A percentile compares a stretch with the other conserved stretches of the same genome.
These are phyloP conservation scores for Botryotinia globosa DNA, from an alignment of 2,329 filamentous ascomycete species.

Conservation along the genomic window DNA sequence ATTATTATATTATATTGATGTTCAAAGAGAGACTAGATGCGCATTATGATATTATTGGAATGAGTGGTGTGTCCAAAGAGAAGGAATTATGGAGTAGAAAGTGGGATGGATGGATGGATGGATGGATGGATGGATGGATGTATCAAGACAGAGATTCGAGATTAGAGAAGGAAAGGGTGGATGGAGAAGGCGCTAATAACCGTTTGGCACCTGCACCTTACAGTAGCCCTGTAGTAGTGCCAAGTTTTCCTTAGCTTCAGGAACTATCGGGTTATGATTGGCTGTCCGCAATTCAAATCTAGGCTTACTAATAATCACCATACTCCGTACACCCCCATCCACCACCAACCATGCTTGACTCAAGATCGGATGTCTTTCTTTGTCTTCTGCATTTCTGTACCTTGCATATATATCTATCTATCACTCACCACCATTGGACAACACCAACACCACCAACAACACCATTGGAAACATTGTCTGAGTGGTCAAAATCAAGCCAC, in stretches of 20 bases:
- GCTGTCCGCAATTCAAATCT: neutral
- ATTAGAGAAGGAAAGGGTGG: neutral
- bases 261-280: neutral
- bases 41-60: neutral
- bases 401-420: neutral
- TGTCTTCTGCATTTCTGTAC: neutral
- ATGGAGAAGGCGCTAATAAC: neutral
- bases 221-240: no score
- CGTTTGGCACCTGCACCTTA: neutral
- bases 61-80: neutral
- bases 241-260: neutral
- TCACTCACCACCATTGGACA: neutral
- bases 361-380: neutral
- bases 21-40: neutral
- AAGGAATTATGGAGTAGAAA: neutral
- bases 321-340: no score
- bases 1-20: neutral
- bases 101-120: constrained; percentile 4
- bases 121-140: neutral
- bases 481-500: constrained; percentile 4
- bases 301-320: no score
- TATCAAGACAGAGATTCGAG: neutral
- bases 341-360: neutral
- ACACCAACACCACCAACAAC: neutral
- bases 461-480: neutral